Evolutionary conservation across 108 stramenopile species (phyloP).

Genomic region (Skeletonema tropicum): DNA sequence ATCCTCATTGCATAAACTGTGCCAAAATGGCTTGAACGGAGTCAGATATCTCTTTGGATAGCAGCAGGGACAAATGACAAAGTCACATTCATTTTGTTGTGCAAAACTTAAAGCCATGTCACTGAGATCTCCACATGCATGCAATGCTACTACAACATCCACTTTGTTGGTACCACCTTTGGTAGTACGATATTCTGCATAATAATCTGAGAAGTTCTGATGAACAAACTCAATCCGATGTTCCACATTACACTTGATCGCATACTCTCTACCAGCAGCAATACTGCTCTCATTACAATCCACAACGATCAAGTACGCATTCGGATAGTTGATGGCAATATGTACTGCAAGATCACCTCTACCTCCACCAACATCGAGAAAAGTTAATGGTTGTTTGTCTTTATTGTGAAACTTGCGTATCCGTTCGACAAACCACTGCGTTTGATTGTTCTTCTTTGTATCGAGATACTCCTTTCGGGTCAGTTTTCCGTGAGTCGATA

Average conservation of each 20-base stretch:
- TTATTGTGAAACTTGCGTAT: conserved; percentile 21
- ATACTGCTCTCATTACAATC: conserved; percentile 61
- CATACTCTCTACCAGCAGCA: conserved; percentile 42
- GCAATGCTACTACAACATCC: conserved; percentile 61
- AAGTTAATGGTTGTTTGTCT: not conserved
- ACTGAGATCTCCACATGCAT: conserved; percentile 73
- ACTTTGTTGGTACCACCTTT: conserved; percentile 45
- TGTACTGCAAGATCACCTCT: conserved; percentile 65
- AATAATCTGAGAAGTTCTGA: conserved; percentile 39
- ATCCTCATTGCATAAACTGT: conserved; percentile 19
- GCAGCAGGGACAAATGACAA: conserved; percentile 71
- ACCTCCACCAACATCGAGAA: conserved; percentile 71
- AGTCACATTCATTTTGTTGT: conserved; percentile 38
- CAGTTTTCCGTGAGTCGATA: conserved; percentile 42
- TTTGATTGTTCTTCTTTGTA: conserved; percentile 56
- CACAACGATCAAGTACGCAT: conserved; percentile 49
- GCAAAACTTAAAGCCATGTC: conserved; percentile 66
- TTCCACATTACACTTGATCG: conserved; percentile 16
- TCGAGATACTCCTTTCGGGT: conserved; percentile 54
- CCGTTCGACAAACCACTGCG: conserved; percentile 50
- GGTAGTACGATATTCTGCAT: conserved; percentile 50
- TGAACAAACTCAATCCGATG: conserved; percentile 23
- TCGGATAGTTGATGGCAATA: conserved; percentile 43
- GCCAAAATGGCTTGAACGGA: conserved; percentile 33
- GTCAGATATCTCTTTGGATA: conserved; percentile 41